A percentile compares a stretch with the other conserved stretches of the same genome.
Evolutionary conservation across 2,329 filamentous ascomycete genomes (phyloP).

Genomic region (Colletotrichum echinochloae): DNA sequence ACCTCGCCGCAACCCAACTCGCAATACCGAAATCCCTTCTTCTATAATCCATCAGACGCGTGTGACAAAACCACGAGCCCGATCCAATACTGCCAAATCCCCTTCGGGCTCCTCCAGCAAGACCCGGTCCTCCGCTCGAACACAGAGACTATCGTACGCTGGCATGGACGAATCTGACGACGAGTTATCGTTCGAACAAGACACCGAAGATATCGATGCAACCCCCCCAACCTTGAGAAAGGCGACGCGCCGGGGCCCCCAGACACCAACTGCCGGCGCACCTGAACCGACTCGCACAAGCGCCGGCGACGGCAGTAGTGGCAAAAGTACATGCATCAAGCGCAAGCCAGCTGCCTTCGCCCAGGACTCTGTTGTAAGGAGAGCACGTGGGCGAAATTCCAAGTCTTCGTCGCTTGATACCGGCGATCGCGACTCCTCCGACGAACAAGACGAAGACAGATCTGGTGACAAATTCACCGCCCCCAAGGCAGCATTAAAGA

Average conservation of each 20-base stretch:
- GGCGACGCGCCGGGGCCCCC: neutral
- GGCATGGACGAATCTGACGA: conserved; percentile 18
- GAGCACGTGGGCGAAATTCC: neutral
- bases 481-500: neutral
- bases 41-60: conserved; percentile 9
- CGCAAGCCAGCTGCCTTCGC: neutral
- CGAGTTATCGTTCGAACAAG: conserved; percentile 8
- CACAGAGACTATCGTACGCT: conserved; percentile 13
- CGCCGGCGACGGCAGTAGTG: neutral
- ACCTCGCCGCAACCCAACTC: conserved; percentile 25
- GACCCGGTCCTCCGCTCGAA: conserved; percentile 16
- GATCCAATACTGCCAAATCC: conserved; percentile 1
- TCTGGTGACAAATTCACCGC: neutral
- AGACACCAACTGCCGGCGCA: neutral
- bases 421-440: conserved; percentile 6
- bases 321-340: neutral
- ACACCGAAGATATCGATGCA: conserved; percentile 13
- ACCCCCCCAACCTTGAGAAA: neutral
- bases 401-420: neutral
- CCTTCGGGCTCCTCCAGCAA: neutral
- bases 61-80: conserved; percentile 16
- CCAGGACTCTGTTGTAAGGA: neutral
- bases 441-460: neutral
- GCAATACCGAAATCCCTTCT: neutral
- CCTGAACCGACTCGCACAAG: neutral